Evolutionary conservation across 495 filamentous ascomycete genomes (phyloP).

Genomic region (Acidomyces sp.): DNA sequence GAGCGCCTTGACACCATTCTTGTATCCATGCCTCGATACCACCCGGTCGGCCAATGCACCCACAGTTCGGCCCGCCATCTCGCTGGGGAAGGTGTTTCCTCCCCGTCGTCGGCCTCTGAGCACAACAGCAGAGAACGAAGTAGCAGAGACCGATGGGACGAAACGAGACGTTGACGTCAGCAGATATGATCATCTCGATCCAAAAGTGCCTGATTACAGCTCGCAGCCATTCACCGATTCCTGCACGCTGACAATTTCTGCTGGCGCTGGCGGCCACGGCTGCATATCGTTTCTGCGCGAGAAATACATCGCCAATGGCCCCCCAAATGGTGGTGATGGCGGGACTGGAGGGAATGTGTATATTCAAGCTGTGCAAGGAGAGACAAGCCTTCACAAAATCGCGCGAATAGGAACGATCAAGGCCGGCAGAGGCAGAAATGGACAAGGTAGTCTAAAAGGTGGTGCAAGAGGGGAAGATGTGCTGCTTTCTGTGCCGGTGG

Average conservation of each 20-base stretch:
- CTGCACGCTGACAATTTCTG: slow-evolving; percentile 58
- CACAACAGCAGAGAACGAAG: slow-evolving; percentile 23
- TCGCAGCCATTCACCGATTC: slow-evolving; percentile 75
- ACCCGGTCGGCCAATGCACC: slow-evolving; percentile 17
- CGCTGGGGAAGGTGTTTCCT: not conserved
- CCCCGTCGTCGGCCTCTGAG: not conserved
- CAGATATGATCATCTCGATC: slow-evolving; percentile 51
- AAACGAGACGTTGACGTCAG: slow-evolving; percentile 15
- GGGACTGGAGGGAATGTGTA: slow-evolving; percentile 84
- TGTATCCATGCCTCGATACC: slow-evolving; percentile 42
- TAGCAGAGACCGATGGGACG: slow-evolving; percentile 19
- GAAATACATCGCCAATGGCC: slow-evolving; percentile 71
- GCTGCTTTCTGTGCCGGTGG: slow-evolving; percentile 79
- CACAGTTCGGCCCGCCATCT: not conserved
- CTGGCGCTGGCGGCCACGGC: slow-evolving; percentile 74
- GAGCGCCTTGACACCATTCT: slow-evolving; percentile 46
- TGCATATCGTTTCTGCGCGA: slow-evolving; percentile 90
- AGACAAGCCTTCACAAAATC: slow-evolving; percentile 87
- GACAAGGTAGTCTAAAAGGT: slow-evolving; percentile 67
- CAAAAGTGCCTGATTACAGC: slow-evolving; percentile 67
- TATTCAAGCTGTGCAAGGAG: slow-evolving; percentile 81
- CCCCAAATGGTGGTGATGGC: slow-evolving; percentile 94
- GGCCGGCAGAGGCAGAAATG: slow-evolving; percentile 69
- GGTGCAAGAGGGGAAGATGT: slow-evolving; percentile 78
- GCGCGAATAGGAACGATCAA: slow-evolving; percentile 61